phyloP scores from a whole-genome alignment of 192 early-diverging fungal species.

The Coemansia sp. region DNA sequence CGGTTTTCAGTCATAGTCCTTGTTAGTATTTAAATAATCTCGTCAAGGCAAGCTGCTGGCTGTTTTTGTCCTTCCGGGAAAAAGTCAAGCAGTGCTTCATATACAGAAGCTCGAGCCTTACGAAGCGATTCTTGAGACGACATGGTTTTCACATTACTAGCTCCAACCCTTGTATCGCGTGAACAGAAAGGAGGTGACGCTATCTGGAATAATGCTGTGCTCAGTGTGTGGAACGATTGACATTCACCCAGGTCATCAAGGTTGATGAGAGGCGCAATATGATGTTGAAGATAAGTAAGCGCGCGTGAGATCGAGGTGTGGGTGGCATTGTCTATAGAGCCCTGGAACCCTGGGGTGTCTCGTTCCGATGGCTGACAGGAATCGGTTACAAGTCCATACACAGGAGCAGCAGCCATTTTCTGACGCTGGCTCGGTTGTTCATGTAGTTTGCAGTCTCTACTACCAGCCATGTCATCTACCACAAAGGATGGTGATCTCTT shows the following conservation, averaged over 20 bases:
- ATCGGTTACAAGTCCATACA: background rate
- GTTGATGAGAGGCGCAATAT: slow-evolving; percentile 73
- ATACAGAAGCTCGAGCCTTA: slow-evolving; percentile 32
- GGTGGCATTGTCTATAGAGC: slow-evolving; percentile 10
- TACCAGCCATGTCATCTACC: slow-evolving; percentile 5
- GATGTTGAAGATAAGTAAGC: slow-evolving; percentile 75
- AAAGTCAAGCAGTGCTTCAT: slow-evolving; percentile 39
- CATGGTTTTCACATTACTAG: background rate
- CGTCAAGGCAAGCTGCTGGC: slow-evolving; percentile 29
- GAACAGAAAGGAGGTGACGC: background rate
- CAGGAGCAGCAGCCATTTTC: slow-evolving; percentile 6
- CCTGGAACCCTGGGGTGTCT: background rate
- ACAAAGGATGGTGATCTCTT: slow-evolving; percentile 10
- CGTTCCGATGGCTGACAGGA: background rate
- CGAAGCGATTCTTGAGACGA: slow-evolving; percentile 20
- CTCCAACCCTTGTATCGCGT: background rate
- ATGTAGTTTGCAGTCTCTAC: background rate
- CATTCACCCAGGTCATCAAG: slow-evolving; percentile 42
- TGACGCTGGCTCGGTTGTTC: slow-evolving; percentile 21
- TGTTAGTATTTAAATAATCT: background rate
- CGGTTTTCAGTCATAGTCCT: background rate
- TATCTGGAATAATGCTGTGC: slow-evolving; percentile 49
- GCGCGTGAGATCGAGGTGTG: slow-evolving; percentile 43
- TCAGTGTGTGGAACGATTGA: slow-evolving; percentile 49
- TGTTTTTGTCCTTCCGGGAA: slow-evolving; percentile 41